phyloP scores from a whole-genome alignment of 371 early-diverging fungal species.

The Zychaea mexicana region DNA sequence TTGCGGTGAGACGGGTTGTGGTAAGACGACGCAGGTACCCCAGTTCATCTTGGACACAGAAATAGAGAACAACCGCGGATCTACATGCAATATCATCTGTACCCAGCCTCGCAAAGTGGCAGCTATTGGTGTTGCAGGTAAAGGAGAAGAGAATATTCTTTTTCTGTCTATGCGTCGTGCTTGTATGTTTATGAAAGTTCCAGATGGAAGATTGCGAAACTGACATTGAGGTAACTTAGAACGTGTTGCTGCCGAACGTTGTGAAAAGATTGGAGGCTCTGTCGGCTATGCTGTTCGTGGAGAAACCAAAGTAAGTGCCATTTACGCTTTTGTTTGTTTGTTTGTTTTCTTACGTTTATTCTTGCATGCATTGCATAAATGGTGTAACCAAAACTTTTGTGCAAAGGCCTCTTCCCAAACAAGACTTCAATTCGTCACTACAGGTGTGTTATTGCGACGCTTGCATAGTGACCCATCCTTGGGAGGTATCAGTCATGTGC shows the following conservation, averaged over 20 bases:
- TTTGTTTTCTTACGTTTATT: neutral
- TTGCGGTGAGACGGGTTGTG: slow-evolving; percentile 84
- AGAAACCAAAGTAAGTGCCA: slow-evolving; percentile 57
- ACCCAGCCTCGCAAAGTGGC: slow-evolving; percentile 96
- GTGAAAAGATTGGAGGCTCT: slow-evolving; percentile 51
- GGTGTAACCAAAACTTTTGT: neutral
- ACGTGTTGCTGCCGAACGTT: slow-evolving; percentile 75
- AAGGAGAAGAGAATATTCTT: slow-evolving; percentile 7
- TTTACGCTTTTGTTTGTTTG: too few species aligned
- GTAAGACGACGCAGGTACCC: slow-evolving; percentile 88
- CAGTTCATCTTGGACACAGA: slow-evolving; percentile 85
- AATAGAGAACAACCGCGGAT: slow-evolving; percentile 52
- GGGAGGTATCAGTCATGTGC: slow-evolving; percentile 64
- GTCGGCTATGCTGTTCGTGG: slow-evolving; percentile 68
- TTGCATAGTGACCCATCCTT: slow-evolving; percentile 72
- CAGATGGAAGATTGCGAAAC: too few species aligned
- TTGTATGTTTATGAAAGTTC: too few species aligned
- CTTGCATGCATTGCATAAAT: neutral
- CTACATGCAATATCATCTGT: slow-evolving; percentile 75
- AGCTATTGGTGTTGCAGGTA: slow-evolving; percentile 81
- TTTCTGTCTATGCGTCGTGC: neutral
- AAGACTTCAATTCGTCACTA: slow-evolving; percentile 81
- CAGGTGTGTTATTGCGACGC: slow-evolving; percentile 81
- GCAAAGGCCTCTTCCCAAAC: slow-evolving; percentile 54
- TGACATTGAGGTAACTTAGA: slow-evolving; percentile 32